These are phyloP conservation scores for Neonectria ditissima DNA, from an alignment of 2,329 filamentous ascomycete species.

Conservation along the genomic window DNA sequence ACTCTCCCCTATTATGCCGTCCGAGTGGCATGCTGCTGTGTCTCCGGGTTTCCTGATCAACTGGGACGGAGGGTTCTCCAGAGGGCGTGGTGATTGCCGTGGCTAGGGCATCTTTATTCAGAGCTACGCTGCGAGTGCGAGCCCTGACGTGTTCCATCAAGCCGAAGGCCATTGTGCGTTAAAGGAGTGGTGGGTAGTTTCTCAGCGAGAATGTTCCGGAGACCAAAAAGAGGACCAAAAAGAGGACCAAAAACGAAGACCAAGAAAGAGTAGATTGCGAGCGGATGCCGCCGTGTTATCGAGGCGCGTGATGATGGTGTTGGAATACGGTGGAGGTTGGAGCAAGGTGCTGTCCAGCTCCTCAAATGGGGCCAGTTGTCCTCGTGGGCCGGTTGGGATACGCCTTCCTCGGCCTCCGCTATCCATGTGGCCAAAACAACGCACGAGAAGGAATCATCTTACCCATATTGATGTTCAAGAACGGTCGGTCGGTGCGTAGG, in stretches of 20 bases:
- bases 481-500: constrained; percentile 48
- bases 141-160: constrained; percentile 57
- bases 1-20: constrained; percentile 26
- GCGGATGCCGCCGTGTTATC: constrained; percentile 53
- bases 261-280: constrained; percentile 62
- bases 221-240: constrained; percentile 53
- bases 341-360: constrained; percentile 23
- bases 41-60: constrained; percentile 45
- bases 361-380: constrained; percentile 24
- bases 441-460: constrained; percentile 53
- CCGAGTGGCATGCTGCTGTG: constrained; percentile 48
- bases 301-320: constrained; percentile 43
- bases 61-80: constrained; percentile 27
- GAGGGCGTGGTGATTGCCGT: constrained; percentile 31
- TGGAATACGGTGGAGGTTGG: constrained; percentile 31
- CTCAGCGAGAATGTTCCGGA: constrained; percentile 42
- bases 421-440: constrained; percentile 40
- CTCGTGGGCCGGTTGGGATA: constrained; percentile 37
- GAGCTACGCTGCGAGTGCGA: constrained; percentile 62
- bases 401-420: constrained; percentile 44
- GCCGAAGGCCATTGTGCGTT: constrained; percentile 54
- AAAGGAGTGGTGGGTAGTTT: constrained; percentile 43
- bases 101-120: constrained; percentile 51
- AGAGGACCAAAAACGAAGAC: constrained; percentile 49
- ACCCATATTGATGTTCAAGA: constrained; percentile 58